Percentiles rank a stretch among this genome's conserved stretches.
Evolutionary conservation across 1,284 basidiomycete species (phyloP).

Genomic region (Papiliotrema nemorosa): DNA sequence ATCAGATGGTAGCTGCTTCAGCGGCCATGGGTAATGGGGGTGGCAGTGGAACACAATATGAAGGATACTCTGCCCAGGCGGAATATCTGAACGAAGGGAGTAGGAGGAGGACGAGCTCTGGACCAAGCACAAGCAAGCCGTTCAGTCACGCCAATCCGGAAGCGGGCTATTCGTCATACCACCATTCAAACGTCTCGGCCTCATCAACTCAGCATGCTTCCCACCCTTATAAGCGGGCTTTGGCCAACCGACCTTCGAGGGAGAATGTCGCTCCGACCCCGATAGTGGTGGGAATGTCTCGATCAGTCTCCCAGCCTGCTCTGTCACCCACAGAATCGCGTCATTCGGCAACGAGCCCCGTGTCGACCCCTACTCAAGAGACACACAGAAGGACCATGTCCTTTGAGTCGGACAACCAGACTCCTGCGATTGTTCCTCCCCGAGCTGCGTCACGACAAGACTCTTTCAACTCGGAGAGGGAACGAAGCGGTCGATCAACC

Average conservation of each 20-base stretch:
- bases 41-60: conserved; percentile 8
- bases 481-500: not conserved
- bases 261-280: conserved; percentile 13
- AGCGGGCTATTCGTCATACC: too few relatives aligned
- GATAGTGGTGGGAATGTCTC: conserved; percentile 10
- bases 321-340: conserved; percentile 1
- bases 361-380: not conserved
- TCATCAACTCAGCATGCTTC: conserved; percentile 4
- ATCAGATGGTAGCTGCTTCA: conserved; percentile 41
- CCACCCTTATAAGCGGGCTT: conserved; percentile 13
- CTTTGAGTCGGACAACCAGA: not conserved
- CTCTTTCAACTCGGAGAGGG: not conserved
- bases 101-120: conserved; percentile 28
- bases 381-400: conserved; percentile 1
- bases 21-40: conserved; percentile 23
- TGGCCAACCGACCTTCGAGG: conserved; percentile 24
- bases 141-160: conserved; percentile 1
- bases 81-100: conserved; percentile 5
- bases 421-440: not conserved
- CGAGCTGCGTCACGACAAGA: not conserved
- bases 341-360: not conserved
- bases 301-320: conserved; percentile 20
- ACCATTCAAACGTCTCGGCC: not conserved
- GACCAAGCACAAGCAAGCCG: conserved; percentile 11
- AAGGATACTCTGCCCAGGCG: conserved; percentile 8